Evolutionary conservation across 2,329 filamentous ascomycete genomes (phyloP), one percentile per base, ranked within the genome.

Genomic region (Paracoccidioides lutzii): DNA sequence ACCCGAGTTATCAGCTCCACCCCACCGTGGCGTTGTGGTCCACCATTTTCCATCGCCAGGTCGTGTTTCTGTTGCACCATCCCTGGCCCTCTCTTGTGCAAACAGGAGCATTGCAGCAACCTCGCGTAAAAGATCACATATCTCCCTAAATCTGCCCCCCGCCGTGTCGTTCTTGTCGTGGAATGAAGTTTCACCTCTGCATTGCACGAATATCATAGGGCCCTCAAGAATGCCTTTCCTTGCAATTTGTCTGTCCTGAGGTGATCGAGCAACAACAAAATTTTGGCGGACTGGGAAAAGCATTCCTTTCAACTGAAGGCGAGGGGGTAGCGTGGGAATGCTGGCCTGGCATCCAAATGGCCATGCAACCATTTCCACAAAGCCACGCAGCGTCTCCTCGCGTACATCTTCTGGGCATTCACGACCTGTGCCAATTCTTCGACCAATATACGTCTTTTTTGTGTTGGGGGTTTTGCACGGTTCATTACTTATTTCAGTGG

Each of bases 11-110:
- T 67, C 63, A 0, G 69, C 71, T 33, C 80, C 80, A 53, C 81
- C 81, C 74, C 79, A 83, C 54, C 81, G 73, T 32, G 76, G 74
- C 53, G 68, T 73, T 2, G 69, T 75, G 2, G 79, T 78, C 79
- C 79, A 84, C 81, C 81, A 84, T 62, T 80, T 75, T 3, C 77
- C 78, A 60, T 80, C 75, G 0, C 79, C 78, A 3, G 78, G 73
- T 53, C 68, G 73, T 51, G 67, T 64, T 60, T 81, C 78, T 1
- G 63, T 63, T 54, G 68, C 71, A 0, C 79, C 80, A 62, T 83
- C 75, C 53, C 81, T 73, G n/a, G 73, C 73, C 41, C 81, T 74
- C 65, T 84, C 80, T 64, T 84, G 80, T 1, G 81, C 81, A 2
- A 82, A 64, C 22, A 81, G 70, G 12, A 84, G 68, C 66, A 83